Base-by-base conservation (phyloP, 352 stramenopile species). In the Phytophthora constricta region DNA sequence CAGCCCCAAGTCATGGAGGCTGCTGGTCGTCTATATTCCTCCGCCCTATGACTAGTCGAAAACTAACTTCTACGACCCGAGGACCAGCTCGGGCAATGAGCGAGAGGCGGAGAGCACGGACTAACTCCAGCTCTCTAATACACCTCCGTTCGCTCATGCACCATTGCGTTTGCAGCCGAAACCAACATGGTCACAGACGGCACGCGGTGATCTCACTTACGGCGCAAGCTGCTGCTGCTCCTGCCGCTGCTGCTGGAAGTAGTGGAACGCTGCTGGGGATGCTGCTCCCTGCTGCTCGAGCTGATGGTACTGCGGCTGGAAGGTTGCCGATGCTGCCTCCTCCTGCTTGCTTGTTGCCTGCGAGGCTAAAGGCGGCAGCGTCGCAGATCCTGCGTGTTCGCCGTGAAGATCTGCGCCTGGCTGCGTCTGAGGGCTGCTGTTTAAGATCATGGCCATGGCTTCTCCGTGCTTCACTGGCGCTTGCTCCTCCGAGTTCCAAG, bases 391-490 rank as follows among this genome's bases (percentile, higher is more conserved):
- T 25, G 33, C 39, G 46, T 57, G 64, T 22, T 52, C 57, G n/a
- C 55, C 39, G 20, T 57, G 54, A 55, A 43, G 64, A 19, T 53
- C 48, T 20, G 22, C 23, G 26, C 48, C 58, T 19, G 79, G 79
- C 16, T 70, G 57, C 23, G 82, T 68, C 48, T 79, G 59, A 14
- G 80, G 79, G 47, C 82, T 91, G 34, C 79, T 82, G 60, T 91
- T 91, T 51, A 91, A 80, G 57, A 90, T 88, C 82, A 90, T 86
- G 25, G 82, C 79, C 80, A 91, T 91, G 26, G 80, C 74, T 60
- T 92, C 82, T 9, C 76, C 62, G 26, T 76, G 72, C 49, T 76
- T 68, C 14, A 51, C 49, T 11, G 63, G 53, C 23, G 57, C 47
- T 56, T 55, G 59, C 58, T 84, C 64, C 27, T 81, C 70, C 37